Evolutionary conservation across 2,329 filamentous ascomycete genomes (phyloP).

Genomic region (Penicillium psychrosexuale): DNA sequence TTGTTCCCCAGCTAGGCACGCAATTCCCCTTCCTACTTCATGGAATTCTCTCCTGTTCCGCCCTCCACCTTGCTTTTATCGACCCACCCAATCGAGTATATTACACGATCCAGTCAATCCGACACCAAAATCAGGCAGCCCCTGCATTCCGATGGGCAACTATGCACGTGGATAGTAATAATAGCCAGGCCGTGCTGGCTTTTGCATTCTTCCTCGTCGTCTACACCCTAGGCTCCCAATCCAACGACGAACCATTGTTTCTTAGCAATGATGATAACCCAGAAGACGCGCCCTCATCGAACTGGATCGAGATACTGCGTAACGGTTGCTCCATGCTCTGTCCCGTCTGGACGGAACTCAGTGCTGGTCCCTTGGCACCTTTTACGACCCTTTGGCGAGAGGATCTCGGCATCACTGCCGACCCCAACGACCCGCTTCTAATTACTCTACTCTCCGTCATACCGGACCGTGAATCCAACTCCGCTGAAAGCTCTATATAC

Average conservation of each 20-base stretch:
- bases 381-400: constrained; percentile 31
- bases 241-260: constrained; percentile 20
- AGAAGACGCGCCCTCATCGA: background rate
- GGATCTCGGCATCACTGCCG: constrained; percentile 10
- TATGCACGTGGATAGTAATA: constrained; percentile 9
- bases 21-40: constrained; percentile 37
- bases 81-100: constrained; percentile 14
- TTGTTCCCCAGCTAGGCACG: background rate
- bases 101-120: constrained; percentile 16
- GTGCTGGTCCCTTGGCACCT: constrained; percentile 11
- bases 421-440: constrained; percentile 5
- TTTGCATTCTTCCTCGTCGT: constrained; percentile 22
- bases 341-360: constrained; percentile 19
- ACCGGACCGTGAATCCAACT: background rate
- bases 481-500: constrained; percentile 1
- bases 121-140: constrained; percentile 28
- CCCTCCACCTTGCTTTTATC: constrained; percentile 38
- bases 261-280: constrained; percentile 4
- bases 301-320: constrained; percentile 25
- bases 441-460: constrained; percentile 7
- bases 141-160: constrained; percentile 20
- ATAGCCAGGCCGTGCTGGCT: constrained; percentile 19
- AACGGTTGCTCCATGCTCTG: constrained; percentile 23
- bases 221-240: constrained; percentile 17
- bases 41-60: constrained; percentile 42